Conservation (phyloP, 805 yeast species). For the Wickerhamomyces chaumierensis region DNA sequence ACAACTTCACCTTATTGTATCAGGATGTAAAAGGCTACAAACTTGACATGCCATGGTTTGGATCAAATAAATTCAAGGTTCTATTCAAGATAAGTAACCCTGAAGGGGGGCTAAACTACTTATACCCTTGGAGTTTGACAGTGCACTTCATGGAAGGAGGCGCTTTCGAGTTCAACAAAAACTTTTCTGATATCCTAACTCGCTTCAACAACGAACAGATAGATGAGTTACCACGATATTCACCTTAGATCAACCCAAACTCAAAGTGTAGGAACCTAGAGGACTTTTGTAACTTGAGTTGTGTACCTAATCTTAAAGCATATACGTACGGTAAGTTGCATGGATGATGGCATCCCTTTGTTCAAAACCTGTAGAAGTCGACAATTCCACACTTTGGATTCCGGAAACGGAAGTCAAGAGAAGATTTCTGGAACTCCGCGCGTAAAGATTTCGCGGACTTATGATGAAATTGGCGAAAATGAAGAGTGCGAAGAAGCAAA, state of each 20-base stretch:
- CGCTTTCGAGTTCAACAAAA: constrained; percentile 27
- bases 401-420: background rate
- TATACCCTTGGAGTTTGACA: constrained; percentile 26
- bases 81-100: constrained; percentile 24
- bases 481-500: background rate
- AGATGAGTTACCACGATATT: constrained; percentile 31
- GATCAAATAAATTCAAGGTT: constrained; percentile 37
- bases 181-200: constrained; percentile 23
- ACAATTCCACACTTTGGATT: background rate
- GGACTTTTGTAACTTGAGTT: too few species aligned
- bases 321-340: background rate
- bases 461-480: background rate
- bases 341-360: background rate
- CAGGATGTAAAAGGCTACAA: constrained; percentile 21
- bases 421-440: background rate
- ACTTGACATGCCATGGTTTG: constrained; percentile 41
- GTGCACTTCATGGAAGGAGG: constrained; percentile 39
- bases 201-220: constrained; percentile 32
- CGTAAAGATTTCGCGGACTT: background rate
- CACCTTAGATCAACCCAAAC: constrained; percentile 2
- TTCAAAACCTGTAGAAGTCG: background rate
- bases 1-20: constrained; percentile 29
- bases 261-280: too few species aligned
- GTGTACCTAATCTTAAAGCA: too few species aligned
- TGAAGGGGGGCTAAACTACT: constrained; percentile 24